Evolutionary conservation across 2,329 filamentous ascomycete genomes (phyloP).

Genomic region (Cryphonectria parasitica): DNA sequence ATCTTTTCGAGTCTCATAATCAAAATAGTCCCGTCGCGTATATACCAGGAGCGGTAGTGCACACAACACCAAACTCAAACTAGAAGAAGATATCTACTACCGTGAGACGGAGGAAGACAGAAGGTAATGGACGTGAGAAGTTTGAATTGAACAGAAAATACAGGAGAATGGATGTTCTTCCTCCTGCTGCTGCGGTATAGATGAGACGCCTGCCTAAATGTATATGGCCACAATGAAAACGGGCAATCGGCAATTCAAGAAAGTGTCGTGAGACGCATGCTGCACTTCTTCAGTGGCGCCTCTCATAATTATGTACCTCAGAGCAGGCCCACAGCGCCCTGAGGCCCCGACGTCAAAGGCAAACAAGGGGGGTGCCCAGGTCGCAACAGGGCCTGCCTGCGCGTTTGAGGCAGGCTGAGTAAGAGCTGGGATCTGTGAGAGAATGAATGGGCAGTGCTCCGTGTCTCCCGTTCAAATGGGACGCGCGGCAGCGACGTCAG

Average conservation of each 20-base stretch:
- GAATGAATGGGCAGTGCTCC: slow-evolving; percentile 4
- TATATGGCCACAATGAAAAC: neutral
- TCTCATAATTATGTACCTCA: slow-evolving; percentile 13
- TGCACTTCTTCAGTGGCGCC: neutral
- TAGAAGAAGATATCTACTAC: neutral
- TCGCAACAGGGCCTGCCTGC: neutral
- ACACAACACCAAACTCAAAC: neutral
- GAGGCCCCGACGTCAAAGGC: neutral
- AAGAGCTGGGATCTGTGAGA: slow-evolving; percentile 1
- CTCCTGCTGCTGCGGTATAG: neutral
- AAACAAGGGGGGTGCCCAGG: neutral
- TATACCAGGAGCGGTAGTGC: neutral
- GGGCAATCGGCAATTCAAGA: neutral
- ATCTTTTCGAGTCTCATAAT: slow-evolving; percentile 9
- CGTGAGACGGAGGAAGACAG: neutral
- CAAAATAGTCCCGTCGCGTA: neutral
- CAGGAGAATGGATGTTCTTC: neutral
- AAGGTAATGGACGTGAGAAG: no score
- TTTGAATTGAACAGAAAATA: neutral
- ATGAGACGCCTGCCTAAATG: neutral
- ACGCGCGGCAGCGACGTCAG: slow-evolving; percentile 18
- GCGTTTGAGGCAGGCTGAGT: slow-evolving; percentile 7
- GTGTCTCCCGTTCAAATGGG: neutral
- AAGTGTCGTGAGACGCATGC: slow-evolving; percentile 9
- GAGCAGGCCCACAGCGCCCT: neutral